phyloP scores from a whole-genome alignment of 345 rosid species.

The Eucalyptus viminalis region DNA sequence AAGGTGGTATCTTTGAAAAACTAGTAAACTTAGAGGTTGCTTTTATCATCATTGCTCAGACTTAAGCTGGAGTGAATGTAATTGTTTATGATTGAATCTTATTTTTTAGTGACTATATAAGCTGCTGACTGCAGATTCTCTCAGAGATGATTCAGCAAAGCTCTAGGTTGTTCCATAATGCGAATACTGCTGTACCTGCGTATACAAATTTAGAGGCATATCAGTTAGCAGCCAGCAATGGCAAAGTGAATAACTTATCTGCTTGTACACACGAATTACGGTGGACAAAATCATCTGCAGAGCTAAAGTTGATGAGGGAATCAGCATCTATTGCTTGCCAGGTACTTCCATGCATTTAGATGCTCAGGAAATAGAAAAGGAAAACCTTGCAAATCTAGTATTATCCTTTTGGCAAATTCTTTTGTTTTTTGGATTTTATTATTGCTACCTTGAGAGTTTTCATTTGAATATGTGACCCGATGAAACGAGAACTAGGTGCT shows the following conservation, averaged over 20 bases:
- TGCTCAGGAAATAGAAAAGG: background rate
- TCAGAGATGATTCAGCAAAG: constrained; percentile 64
- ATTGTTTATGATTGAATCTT: background rate
- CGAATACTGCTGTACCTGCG: constrained; percentile 39
- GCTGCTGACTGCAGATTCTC: constrained; percentile 53
- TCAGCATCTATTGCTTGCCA: constrained; percentile 94
- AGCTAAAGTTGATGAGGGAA: constrained; percentile 83
- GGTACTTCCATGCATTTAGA: constrained; percentile 32
- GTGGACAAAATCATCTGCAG: constrained; percentile 82
- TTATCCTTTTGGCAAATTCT: background rate
- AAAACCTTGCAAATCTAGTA: background rate
- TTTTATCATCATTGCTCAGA: background rate
- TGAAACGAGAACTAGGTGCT: background rate
- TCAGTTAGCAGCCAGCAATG: constrained; percentile 28
- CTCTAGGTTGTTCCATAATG: constrained; percentile 70
- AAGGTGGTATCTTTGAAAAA: constrained; percentile 26
- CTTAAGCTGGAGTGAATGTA: background rate
- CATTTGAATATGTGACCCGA: background rate
- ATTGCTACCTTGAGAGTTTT: background rate
- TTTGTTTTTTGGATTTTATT: background rate
- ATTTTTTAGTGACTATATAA: background rate
- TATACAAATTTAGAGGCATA: constrained; percentile 66
- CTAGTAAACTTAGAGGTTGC: background rate
- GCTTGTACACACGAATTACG: constrained; percentile 56
- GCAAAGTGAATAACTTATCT: constrained; percentile 57